Evolutionary conservation across 2,329 filamentous ascomycete species (phyloP), one percentile per base, ranked within the genome.

Genomic region (Metarhizium humberi): DNA sequence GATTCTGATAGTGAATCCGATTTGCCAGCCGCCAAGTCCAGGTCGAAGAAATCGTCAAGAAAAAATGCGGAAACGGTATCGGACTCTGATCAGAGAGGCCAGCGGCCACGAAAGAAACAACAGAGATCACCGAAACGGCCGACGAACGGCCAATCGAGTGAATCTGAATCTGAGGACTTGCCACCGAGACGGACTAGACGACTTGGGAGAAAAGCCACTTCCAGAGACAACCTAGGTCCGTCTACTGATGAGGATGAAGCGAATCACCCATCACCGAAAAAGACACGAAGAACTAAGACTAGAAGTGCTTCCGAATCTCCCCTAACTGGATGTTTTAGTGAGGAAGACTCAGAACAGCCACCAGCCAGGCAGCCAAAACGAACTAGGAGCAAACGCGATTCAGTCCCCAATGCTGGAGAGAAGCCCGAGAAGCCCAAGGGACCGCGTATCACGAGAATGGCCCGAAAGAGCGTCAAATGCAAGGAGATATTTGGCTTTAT

Each of bases 401-500:
- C 20, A 14, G 48, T 51, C 5, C 16, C 18, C 3, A n/a, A 40
- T 16, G 25, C 3, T 14, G 25, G 34, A 30, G 34, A 50, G 20
- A 20, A 42, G 46, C 4, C 34, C 4, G n/a, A 40, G 25, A 47
- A n/a, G 34, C 52, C 10, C n/a, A 46, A 50, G 20, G 66, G 65
- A 2, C 74, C 73, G 11, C 69, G 69, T 8, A 67, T 78, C 18
- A 67, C 69, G 1, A 71, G 64, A 46, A 65, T 78, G 56, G 63
- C 68, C 29, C 70, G 71, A 25, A 76, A 71, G 59, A 72, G 73
- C 46, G 64, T 78, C 48, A 75, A 70, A 57, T 77, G 76, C 61
- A 74, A 66, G 58, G 76, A 78, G 55, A 69, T 78, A n/a, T 67
- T 78, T 52, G 75, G 76, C 3, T 73, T 72, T 49, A 52, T 64